These are phyloP conservation scores for Neonectria punicea DNA, from an alignment of 2,329 filamentous ascomycete species.

Conservation along the genomic window DNA sequence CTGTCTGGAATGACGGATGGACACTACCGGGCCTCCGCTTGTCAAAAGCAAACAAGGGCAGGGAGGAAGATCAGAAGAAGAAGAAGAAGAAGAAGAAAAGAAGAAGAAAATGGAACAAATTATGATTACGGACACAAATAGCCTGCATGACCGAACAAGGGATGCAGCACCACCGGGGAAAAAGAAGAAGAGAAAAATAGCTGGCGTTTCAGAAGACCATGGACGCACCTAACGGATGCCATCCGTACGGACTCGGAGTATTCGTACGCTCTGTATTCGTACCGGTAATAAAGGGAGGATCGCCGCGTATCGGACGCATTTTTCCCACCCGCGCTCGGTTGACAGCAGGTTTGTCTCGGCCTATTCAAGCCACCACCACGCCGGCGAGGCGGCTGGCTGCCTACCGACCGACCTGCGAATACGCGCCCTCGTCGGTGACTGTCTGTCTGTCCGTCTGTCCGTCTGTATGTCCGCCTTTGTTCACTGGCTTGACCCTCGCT, in stretches of 20 bases:
- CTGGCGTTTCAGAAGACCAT: constrained; percentile 14
- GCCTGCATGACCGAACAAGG: not conserved
- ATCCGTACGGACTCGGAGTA: not conserved
- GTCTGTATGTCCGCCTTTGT: not conserved
- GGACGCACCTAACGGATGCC: not conserved
- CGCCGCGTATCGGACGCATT: constrained; percentile 3
- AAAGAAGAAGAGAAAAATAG: not conserved
- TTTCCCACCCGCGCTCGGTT: constrained; percentile 17
- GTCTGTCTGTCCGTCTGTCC: not conserved
- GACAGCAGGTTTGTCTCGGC: constrained; percentile 16
- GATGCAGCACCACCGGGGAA: not conserved
- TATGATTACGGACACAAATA: not conserved
- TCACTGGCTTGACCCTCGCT: constrained; percentile 4
- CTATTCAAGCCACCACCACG: constrained; percentile 12
- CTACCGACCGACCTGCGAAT: not conserved
- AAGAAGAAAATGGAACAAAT: not conserved
- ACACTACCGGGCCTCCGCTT: constrained; percentile 19
- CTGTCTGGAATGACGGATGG: constrained; percentile 37
- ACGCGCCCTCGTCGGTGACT: not conserved
- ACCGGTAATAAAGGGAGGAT: constrained; percentile 5
- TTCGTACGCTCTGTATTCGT: not conserved
- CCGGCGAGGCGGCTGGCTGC: constrained; percentile 3
- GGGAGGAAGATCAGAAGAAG: constrained; percentile 11
- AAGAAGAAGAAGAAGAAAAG: constrained; percentile 11
- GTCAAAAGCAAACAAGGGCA: constrained; percentile 17